phyloP scores from a whole-genome alignment of 306 rosid species.

The Luffa aegyptiaca region DNA sequence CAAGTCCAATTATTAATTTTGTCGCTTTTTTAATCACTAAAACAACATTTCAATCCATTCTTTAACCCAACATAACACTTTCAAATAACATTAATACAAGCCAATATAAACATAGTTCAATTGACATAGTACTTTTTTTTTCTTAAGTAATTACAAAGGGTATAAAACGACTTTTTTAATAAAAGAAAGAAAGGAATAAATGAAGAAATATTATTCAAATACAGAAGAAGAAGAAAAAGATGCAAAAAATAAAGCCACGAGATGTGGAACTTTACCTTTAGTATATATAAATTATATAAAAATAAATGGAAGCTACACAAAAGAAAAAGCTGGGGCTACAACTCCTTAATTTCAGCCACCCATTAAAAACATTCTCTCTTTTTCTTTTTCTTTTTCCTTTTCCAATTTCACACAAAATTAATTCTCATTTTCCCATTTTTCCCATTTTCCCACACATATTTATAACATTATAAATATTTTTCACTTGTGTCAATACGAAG shows the following conservation, averaged over 20 bases:
- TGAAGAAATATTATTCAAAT: neutral
- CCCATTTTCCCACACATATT: neutral
- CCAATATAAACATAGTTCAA: no score
- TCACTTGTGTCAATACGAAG: constrained; percentile 24
- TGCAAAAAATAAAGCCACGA: neutral
- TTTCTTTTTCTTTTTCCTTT: neutral
- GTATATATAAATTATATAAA: neutral
- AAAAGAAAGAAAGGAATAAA: neutral
- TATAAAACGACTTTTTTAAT: neutral
- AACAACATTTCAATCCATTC: no score
- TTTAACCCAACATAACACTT: no score
- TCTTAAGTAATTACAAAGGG: no score
- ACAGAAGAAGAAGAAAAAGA: neutral
- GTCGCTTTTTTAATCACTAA: no score
- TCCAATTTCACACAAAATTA: neutral
- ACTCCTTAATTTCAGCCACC: constrained; percentile 4
- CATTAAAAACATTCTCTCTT: neutral
- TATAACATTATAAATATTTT: neutral
- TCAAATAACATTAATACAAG: no score
- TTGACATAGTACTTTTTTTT: no score
- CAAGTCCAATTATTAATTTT: no score
- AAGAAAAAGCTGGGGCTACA: constrained; percentile 4
- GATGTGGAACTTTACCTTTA: neutral
- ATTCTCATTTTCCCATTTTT: neutral
- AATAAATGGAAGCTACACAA: constrained; percentile 2